A percentile compares a stretch with the other conserved stretches of the same genome.
Conservation (phyloP, 176 grass and related monocot species). For the Eleusine indica region DNA sequence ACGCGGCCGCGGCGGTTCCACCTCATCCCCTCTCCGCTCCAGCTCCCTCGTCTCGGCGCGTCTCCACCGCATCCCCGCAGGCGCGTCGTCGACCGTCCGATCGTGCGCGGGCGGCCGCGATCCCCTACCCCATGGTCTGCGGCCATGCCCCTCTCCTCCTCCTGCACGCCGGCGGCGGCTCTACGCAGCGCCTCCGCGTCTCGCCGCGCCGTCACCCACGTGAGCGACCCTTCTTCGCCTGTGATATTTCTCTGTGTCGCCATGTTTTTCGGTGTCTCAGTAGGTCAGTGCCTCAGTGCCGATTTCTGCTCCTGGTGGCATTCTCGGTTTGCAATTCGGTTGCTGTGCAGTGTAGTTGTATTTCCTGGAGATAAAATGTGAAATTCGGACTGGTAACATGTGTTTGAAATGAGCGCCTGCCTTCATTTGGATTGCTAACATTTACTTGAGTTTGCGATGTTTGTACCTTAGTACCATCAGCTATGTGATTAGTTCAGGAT, state of each 20-base stretch:
- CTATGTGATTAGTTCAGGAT: not conserved
- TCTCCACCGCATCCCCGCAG: not conserved
- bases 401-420: not conserved
- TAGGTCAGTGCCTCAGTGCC: not conserved
- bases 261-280: not conserved
- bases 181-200: conserved; percentile 35
- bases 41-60: not conserved
- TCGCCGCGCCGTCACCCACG: conserved; percentile 5
- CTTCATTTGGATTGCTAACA: not conserved
- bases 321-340: not conserved
- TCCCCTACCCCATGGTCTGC: conserved; percentile 31
- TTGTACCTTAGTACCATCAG: not conserved
- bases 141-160: conserved; percentile 51
- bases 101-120: conserved; percentile 29
- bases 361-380: not conserved
- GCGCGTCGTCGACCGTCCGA: conserved; percentile 16
- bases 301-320: not conserved
- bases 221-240: conserved; percentile 28
- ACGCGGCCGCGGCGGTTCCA: conserved; percentile 24
- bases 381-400: not conserved
- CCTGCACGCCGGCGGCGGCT: conserved; percentile 33
- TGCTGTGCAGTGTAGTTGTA: not conserved
- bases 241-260: not conserved
- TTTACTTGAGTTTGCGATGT: not conserved
- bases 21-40: conserved; percentile 24